Evolutionary conservation across 2,329 filamentous ascomycete genomes (phyloP), one percentile per base, ranked within the genome.

Genomic region (Fusarium drepaniforme): DNA sequence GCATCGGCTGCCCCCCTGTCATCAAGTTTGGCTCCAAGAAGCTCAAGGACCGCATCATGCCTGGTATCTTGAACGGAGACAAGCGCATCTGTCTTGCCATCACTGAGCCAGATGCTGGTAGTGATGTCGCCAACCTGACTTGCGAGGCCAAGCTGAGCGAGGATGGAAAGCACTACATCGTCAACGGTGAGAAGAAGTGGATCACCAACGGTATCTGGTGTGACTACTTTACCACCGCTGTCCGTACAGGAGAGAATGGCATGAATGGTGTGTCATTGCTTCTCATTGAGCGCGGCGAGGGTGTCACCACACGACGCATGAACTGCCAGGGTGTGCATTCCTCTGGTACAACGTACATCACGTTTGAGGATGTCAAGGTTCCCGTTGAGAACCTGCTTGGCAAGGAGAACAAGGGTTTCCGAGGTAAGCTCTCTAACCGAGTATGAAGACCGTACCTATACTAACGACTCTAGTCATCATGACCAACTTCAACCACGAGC

Each of bases 111-210:
- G 96, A 98, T 85, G 97, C 96, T 15, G 97, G 97, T 53, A 95
- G 92, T 76, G 97, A 99, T 82, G 97, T 99, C 12, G 97, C 97
- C 70, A 98, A 98, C 85, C 83, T 99, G 77, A 97, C 93, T 16
- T 98, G 96, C 84, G 96, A 98, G 88, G 97, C 97, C 30, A 98
- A 98, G 88, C 90, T 98, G 68, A 94, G 90, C 74, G 94, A 97
- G 78, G 97, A 99, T 80, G 97, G 97, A 81, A 98, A 98, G 88
- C 95, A 98, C 87, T 99, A 97, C 86, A 98, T 98, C 78, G 97
- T 99, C 85, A 99, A 98, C 81, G 97, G 97, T 66, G 96, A 98
- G 91, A 98, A 99, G 93, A 99, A 99, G 87, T 98, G 97, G 96
- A 98, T 98, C 84, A 98, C 96, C 80, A 99, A 99, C 85, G 97